These are phyloP conservation scores for Phytopythium chamaehyphon DNA, from an alignment of 352 stramenopile species.

Conservation along the genomic window DNA sequence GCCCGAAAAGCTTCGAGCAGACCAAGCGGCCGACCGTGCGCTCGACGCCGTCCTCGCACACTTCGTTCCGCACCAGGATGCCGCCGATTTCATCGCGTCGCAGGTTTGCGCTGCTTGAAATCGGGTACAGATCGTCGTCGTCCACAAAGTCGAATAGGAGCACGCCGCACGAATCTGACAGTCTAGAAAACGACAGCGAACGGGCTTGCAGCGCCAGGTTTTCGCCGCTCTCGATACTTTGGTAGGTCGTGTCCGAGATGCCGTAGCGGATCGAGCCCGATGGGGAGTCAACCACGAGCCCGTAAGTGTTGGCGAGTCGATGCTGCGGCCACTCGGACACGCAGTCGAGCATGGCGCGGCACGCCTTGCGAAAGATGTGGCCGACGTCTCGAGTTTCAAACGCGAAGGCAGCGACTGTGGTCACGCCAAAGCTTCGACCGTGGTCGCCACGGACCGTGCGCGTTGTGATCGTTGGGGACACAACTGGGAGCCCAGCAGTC, in stretches of 20 bases:
- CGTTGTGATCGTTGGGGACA: constrained; percentile 13
- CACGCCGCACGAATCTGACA: constrained; percentile 17
- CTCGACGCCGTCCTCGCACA: constrained; percentile 41
- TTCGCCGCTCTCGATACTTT: constrained; percentile 17
- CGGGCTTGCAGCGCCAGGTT: constrained; percentile 19
- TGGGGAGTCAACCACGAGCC: constrained; percentile 11
- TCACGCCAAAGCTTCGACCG: constrained; percentile 20
- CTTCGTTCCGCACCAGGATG: constrained; percentile 32
- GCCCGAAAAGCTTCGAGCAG: constrained; percentile 43
- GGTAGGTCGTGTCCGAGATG: constrained; percentile 15
- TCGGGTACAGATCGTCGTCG: constrained; percentile 21
- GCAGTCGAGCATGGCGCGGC: constrained; percentile 20
- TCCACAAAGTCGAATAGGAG: constrained; percentile 34
- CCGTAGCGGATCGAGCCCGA: constrained; percentile 25
- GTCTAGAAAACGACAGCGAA: constrained; percentile 22
- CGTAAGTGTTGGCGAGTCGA: constrained; percentile 14
- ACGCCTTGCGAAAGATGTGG: constrained; percentile 17
- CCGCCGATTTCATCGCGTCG: constrained; percentile 23
- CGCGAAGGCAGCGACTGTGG: constrained; percentile 22
- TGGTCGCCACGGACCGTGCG: constrained; percentile 15
- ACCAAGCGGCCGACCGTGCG: constrained; percentile 52
- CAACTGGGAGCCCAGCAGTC: constrained; percentile 12
- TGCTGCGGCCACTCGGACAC: constrained; percentile 24
- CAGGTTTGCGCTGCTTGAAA: constrained; percentile 10
- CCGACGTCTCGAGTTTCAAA: constrained; percentile 21